Evolutionary conservation across 1,284 basidiomycete genomes (phyloP), one percentile per base, ranked within the genome.

Genomic region (Sparassis latifolia): DNA sequence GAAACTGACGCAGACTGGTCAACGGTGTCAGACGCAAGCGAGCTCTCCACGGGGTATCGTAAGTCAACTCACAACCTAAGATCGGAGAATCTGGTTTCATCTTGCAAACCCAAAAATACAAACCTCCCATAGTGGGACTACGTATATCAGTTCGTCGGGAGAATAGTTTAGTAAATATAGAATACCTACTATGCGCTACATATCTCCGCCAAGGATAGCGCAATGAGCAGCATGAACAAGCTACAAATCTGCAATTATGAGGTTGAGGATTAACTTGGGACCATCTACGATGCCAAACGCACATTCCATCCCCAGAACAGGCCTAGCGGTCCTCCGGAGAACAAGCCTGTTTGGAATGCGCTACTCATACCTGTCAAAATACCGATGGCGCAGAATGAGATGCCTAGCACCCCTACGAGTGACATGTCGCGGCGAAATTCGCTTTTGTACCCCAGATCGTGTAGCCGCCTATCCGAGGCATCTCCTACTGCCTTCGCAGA

Each of bases 251-350:
- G 52, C 6, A 2, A 9, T 3, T 2, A 35, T 6, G 20, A 6
- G 10, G 37, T 2, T 12, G 12, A 46, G 4, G n/a, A 10, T 31
- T 35, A 30, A 10, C 3, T 2, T 32, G 27, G 42, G 5, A 39
- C 40, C 33, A 5, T 6, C 27, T 20, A 20, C 20, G 20, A 20
- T 20, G 20, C 20, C 20, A 20, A 32, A 66, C 74, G 54, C 55
- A 80, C 79, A 60, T 81, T 81, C 80, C 79, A 82, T n/a, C 78
- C 80, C 79, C 78, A 82, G 58, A 82, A 82, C 53, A 80, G 60
- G 1, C 79, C 78, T 33, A 81, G 61, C 3, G 80, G 80, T 2
- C 80, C 80, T 3, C 80, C 79, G 33, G 77, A 78, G 61, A 81
- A 78, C 33, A 79, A 62, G 0, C 79, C 78, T 0, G 79, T 80